Percentiles rank a stretch among this genome's conserved stretches.
These are phyloP conservation scores for Paramyrothecium sp. DNA, from an alignment of 2,329 filamentous ascomycete genomes.

Conservation along the genomic window DNA sequence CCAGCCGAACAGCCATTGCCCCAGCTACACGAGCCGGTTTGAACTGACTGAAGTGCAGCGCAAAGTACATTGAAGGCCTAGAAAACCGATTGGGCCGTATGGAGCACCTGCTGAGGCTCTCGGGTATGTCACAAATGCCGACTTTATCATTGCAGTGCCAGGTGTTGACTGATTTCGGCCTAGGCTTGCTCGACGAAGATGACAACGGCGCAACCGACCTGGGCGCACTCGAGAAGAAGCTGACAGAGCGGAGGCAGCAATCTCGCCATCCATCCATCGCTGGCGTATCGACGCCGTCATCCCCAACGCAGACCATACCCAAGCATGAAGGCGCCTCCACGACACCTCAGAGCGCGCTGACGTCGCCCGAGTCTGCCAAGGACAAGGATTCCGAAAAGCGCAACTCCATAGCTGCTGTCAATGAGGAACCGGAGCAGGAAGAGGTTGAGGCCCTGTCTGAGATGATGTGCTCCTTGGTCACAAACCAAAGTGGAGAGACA, in stretches of 20 bases:
- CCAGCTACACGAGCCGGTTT: neutral
- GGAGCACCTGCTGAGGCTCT: constrained; percentile 86
- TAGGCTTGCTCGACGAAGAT: constrained; percentile 80
- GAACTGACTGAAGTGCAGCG: constrained; percentile 48
- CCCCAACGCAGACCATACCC: constrained; percentile 46
- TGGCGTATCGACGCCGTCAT: constrained; percentile 47
- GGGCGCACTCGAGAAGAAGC: constrained; percentile 79
- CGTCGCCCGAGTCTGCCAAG: constrained; percentile 49
- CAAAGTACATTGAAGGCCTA: constrained; percentile 96
- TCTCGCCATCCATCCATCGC: constrained; percentile 44
- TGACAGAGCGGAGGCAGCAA: constrained; percentile 55
- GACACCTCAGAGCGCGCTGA: constrained; percentile 52
- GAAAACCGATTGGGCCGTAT: constrained; percentile 95
- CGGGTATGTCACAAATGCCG: constrained; percentile 47
- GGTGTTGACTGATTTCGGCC: constrained; percentile 8
- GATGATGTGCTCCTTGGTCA: constrained; percentile 98
- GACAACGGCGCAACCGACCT: constrained; percentile 85
- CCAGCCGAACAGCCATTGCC: constrained; percentile 16
- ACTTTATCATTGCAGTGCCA: neutral
- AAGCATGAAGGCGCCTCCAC: constrained; percentile 40
- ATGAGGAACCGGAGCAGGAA: constrained; percentile 33
- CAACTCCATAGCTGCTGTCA: constrained; percentile 21
- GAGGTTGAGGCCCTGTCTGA: constrained; percentile 89
- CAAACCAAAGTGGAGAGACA: constrained; percentile 91
- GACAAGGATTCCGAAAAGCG: constrained; percentile 31